Conservation (phyloP, 2,329 filamentous ascomycete species). For the Epichloe elymi region DNA sequence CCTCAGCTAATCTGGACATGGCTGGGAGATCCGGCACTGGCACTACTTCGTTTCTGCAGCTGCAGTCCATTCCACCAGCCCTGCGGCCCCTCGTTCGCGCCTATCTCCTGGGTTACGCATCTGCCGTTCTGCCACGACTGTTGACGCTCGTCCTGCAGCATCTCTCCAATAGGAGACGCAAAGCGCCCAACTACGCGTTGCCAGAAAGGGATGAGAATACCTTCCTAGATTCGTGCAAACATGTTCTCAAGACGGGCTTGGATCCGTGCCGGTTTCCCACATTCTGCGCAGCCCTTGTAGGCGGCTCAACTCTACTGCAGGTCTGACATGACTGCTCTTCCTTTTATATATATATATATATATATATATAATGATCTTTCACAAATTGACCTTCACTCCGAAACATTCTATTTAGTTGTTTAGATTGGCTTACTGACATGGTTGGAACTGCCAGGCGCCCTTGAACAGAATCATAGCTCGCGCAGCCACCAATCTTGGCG, state of each 20-base stretch:
- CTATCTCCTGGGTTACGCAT: constrained; percentile 48
- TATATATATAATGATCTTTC: background rate
- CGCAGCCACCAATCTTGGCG: constrained; percentile 12
- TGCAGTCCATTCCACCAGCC: constrained; percentile 30
- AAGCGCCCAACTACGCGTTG: constrained; percentile 14
- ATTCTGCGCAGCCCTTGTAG: constrained; percentile 48
- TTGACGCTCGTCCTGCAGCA: constrained; percentile 40
- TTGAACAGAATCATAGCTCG: constrained; percentile 17
- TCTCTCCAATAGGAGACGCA: constrained; percentile 25
- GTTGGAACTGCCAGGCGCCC: constrained; percentile 14
- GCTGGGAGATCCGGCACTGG: background rate
- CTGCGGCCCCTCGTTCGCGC: constrained; percentile 45
- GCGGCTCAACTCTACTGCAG: constrained; percentile 48
- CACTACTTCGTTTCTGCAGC: constrained; percentile 6
- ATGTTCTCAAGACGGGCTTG: constrained; percentile 37
- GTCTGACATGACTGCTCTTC: constrained; percentile 16
- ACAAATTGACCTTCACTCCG: background rate
- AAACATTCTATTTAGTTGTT: background rate
- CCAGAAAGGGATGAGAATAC: constrained; percentile 16
- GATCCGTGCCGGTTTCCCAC: constrained; percentile 45
- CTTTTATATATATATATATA: no score
- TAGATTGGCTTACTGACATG: constrained; percentile 7
- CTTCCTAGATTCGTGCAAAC: constrained; percentile 20
- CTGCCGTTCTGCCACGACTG: constrained; percentile 42
- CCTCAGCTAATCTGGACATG: background rate